phyloP scores from a whole-genome alignment of 2,329 filamentous ascomycete genomes.

The Chrysoporthe austroafricana region DNA sequence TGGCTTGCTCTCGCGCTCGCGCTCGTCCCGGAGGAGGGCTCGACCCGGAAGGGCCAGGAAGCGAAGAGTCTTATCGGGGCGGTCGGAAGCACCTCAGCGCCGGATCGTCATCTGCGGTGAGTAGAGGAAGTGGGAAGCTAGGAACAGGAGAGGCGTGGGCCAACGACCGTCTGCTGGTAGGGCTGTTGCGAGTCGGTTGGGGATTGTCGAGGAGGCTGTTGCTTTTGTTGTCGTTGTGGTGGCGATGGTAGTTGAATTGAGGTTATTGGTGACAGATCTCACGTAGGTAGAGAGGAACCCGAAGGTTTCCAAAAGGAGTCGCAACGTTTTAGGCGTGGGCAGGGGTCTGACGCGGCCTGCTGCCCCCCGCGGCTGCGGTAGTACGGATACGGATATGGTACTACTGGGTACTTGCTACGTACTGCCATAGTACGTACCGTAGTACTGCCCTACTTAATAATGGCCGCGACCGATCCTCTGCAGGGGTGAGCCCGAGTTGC shows the following conservation, averaged over 20 bases:
- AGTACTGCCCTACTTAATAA: too few species aligned
- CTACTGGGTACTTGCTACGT: background rate
- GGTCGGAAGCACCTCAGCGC: constrained; percentile 6
- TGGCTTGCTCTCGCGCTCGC: constrained; percentile 11
- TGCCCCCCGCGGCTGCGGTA: background rate
- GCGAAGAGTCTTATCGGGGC: background rate
- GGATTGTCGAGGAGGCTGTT: background rate
- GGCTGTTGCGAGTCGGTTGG: background rate
- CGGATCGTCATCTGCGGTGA: background rate
- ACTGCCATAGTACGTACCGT: too few species aligned
- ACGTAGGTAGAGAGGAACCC: constrained; percentile 6
- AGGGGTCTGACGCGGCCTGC: constrained; percentile 7
- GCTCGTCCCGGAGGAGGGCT: constrained; percentile 22
- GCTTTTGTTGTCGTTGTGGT: background rate
- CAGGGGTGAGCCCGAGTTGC: too few species aligned
- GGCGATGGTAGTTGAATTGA: background rate
- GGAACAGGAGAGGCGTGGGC: background rate
- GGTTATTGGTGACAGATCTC: constrained; percentile 13
- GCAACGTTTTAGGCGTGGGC: constrained; percentile 9
- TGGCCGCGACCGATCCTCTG: too few species aligned
- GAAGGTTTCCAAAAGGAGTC: constrained; percentile 9
- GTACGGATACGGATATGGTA: background rate
- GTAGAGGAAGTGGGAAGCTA: background rate
- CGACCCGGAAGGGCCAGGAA: constrained; percentile 24
- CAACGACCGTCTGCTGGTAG: background rate